A percentile compares a stretch with the other conserved stretches of the same genome.
Conservation (phyloP, 129 eudicot species). For the Logfia minima region DNA sequence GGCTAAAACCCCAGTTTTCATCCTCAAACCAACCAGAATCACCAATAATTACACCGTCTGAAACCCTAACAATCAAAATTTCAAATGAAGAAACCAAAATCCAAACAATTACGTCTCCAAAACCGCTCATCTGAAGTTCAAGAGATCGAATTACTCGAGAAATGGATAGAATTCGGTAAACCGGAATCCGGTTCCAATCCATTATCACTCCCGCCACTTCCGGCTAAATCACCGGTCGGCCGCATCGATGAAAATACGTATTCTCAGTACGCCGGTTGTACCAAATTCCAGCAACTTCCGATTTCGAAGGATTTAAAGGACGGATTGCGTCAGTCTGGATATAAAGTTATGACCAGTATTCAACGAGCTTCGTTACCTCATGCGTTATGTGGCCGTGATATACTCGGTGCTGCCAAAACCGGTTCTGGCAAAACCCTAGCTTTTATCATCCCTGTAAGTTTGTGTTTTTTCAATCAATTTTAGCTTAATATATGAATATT, state of each 20-base stretch:
- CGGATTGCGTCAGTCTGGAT: conserved; percentile 55
- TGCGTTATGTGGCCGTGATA: conserved; percentile 77
- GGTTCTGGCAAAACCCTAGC: conserved; percentile 98
- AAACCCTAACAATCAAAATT: conserved; percentile 15
- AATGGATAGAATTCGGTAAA: conserved; percentile 71
- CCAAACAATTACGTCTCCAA: conserved; percentile 46
- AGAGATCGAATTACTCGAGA: conserved; percentile 59
- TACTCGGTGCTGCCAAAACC: conserved; percentile 93
- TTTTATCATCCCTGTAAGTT: conserved; percentile 85
- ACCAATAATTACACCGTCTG: neutral
- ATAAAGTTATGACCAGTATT: conserved; percentile 62
- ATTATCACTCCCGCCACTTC: conserved; percentile 60
- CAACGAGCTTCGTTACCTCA: conserved; percentile 96
- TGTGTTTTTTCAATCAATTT: neutral
- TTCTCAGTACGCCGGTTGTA: conserved; percentile 65
- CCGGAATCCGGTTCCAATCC: conserved; percentile 88
- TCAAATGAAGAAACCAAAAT: conserved; percentile 58
- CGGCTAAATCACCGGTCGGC: conserved; percentile 60
- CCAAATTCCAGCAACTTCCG: conserved; percentile 68
- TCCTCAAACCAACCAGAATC: neutral
- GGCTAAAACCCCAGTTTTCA: conserved; percentile 14
- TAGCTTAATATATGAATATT: neutral
- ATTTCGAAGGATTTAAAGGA: conserved; percentile 76
- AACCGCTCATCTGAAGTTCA: conserved; percentile 50
- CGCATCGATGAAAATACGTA: conserved; percentile 53